phyloP scores from a whole-genome alignment of 2,329 filamentous ascomycete species.

The Lasiodiplodia citricola region DNA sequence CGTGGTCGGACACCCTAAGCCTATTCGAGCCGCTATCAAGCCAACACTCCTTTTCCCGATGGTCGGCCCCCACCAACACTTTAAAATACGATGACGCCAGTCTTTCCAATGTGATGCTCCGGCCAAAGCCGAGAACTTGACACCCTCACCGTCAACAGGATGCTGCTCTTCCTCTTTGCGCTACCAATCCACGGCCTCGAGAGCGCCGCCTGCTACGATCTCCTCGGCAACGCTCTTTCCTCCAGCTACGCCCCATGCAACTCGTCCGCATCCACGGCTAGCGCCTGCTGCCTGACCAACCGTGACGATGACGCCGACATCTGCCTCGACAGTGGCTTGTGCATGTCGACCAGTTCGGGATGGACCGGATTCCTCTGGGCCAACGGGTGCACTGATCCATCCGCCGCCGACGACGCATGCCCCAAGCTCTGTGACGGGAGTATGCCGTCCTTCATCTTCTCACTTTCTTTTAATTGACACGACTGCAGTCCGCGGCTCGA shows the following conservation, averaged over 20 bases:
- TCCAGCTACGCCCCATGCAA: background rate
- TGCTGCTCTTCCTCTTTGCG: too few relatives aligned
- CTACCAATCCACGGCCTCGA: background rate
- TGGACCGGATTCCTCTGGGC: background rate
- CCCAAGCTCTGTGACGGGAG: background rate
- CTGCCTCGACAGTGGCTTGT: background rate
- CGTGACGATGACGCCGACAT: background rate
- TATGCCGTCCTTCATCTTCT: background rate
- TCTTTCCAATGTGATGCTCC: too few relatives aligned
- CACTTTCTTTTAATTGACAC: background rate
- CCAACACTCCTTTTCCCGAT: too few relatives aligned
- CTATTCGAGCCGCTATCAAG: too few relatives aligned
- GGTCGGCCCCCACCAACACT: too few relatives aligned
- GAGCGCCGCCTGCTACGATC: background rate
- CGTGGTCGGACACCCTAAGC: too few relatives aligned
- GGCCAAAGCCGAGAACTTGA: too few relatives aligned
- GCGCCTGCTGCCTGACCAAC: background rate
- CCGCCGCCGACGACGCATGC: background rate
- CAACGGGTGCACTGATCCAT: background rate
- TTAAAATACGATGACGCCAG: too few relatives aligned
- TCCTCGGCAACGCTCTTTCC: background rate
- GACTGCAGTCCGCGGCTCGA: background rate
- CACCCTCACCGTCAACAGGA: too few relatives aligned
- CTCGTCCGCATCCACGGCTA: background rate
- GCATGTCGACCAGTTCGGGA: background rate